A percentile compares a stretch with the other conserved stretches of the same genome.
Evolutionary conservation across 352 stramenopile genomes (phyloP).

Genomic region (Pythium monospermum): DNA sequence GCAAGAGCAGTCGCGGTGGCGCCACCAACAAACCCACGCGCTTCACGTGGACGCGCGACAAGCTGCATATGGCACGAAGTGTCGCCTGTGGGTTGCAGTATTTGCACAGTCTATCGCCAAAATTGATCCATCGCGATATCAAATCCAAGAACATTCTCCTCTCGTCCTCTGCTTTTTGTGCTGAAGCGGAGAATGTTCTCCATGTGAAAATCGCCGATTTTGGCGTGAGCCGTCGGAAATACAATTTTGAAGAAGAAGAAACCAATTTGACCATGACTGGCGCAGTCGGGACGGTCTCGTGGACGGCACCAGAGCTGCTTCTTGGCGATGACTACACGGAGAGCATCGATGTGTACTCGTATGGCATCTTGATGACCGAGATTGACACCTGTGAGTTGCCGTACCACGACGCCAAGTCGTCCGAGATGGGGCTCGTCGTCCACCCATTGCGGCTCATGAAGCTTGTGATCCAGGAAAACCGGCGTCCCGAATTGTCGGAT

Average conservation of each 20-base stretch:
- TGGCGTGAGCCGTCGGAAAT: slow-evolving; percentile 48
- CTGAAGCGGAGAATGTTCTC: slow-evolving; percentile 26
- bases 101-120: slow-evolving; percentile 65
- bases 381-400: slow-evolving; percentile 69
- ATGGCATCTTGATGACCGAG: slow-evolving; percentile 64
- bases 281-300: slow-evolving; percentile 49
- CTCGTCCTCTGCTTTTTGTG: too few species aligned
- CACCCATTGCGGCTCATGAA: slow-evolving; percentile 56
- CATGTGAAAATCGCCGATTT: slow-evolving; percentile 53
- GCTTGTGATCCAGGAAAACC: slow-evolving; percentile 47
- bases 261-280: slow-evolving; percentile 44
- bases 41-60: slow-evolving; percentile 52
- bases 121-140: slow-evolving; percentile 83
- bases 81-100: slow-evolving; percentile 70
- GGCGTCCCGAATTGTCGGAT: slow-evolving; percentile 46
- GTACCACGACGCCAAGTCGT: slow-evolving; percentile 52
- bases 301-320: slow-evolving; percentile 59
- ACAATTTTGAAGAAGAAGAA: slow-evolving; percentile 31
- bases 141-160: slow-evolving; percentile 86
- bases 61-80: slow-evolving; percentile 46
- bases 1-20: slow-evolving; percentile 8
- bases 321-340: slow-evolving; percentile 65
- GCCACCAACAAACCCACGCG: slow-evolving; percentile 16
- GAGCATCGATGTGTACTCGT: slow-evolving; percentile 77
- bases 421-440: slow-evolving; percentile 34